A percentile compares a stretch with the other conserved stretches of the same genome.
phyloP scores from a whole-genome alignment of 2,329 filamentous ascomycete species.

The Helotiales sp. region DNA sequence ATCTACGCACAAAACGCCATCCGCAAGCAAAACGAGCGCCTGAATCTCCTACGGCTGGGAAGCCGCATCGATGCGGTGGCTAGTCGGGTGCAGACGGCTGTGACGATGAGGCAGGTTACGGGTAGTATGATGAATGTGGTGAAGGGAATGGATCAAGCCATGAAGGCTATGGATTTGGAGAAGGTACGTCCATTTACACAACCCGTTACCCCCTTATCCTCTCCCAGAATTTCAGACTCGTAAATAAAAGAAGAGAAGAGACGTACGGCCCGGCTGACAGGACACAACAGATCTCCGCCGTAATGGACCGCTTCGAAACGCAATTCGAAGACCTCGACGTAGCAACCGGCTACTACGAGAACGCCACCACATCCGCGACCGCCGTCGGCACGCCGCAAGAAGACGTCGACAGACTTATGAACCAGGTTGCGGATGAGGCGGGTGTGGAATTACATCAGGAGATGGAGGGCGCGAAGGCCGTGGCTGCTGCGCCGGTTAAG shows the following conservation, averaged over 20 bases:
- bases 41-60: constrained; percentile 61
- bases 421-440: constrained; percentile 85
- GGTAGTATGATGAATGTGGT: constrained; percentile 67
- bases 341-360: constrained; percentile 67
- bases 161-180: constrained; percentile 68
- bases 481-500: constrained; percentile 61
- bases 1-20: constrained; percentile 68
- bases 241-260: background rate
- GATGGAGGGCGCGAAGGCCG: constrained; percentile 62
- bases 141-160: constrained; percentile 64
- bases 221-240: background rate
- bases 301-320: constrained; percentile 70
- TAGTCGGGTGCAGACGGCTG: constrained; percentile 64
- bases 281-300: constrained; percentile 58
- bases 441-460: constrained; percentile 82
- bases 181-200: constrained; percentile 49
- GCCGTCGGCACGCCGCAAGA: constrained; percentile 77
- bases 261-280: background rate
- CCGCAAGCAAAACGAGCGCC: constrained; percentile 65
- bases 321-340: constrained; percentile 57
- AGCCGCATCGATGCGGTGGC: constrained; percentile 64
- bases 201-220: background rate
- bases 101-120: constrained; percentile 65
- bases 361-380: constrained; percentile 80
- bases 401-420: constrained; percentile 84